phyloP scores from a whole-genome alignment of 129 eudicot genomes.

The Tagetes erecta region DNA sequence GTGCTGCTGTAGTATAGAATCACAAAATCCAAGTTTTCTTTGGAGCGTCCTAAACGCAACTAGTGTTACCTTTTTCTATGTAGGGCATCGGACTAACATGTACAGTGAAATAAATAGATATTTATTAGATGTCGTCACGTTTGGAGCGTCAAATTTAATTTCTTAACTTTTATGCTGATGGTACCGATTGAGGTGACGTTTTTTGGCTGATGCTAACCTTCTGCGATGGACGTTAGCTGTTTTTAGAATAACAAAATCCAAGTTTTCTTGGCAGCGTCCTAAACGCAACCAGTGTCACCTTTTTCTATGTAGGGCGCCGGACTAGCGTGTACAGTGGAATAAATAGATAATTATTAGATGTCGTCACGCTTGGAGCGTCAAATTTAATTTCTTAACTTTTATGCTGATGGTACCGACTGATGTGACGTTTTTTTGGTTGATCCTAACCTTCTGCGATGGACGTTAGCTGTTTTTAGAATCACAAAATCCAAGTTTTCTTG shows the following conservation, averaged over 20 bases:
- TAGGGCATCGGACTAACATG: not conserved
- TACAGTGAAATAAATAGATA: not conserved
- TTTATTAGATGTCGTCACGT: not conserved
- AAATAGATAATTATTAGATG: not conserved
- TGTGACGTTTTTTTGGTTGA: no score
- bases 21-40: conserved; percentile 13
- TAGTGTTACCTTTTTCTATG: not conserved
- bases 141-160: not conserved
- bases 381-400: not conserved
- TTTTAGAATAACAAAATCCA: not conserved
- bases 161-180: conserved; percentile 7
- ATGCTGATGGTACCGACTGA: not conserved
- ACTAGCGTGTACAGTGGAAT: not conserved
- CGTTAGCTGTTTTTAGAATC: no score
- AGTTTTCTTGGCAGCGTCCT: not conserved
- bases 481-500: conserved; percentile 14
- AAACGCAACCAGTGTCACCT: not conserved
- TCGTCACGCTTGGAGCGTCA: conserved; percentile 9
- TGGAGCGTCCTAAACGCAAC: not conserved
- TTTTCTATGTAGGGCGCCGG: not conserved
- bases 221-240: no score
- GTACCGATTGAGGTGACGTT: not conserved
- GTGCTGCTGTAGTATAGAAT: not conserved
- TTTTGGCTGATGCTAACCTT: no score
- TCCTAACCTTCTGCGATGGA: no score